Percentiles rank a stretch among this genome's conserved stretches.
Evolutionary conservation across 1,139 yeast genomes (phyloP).

Genomic region (Candida sanyaensis): DNA sequence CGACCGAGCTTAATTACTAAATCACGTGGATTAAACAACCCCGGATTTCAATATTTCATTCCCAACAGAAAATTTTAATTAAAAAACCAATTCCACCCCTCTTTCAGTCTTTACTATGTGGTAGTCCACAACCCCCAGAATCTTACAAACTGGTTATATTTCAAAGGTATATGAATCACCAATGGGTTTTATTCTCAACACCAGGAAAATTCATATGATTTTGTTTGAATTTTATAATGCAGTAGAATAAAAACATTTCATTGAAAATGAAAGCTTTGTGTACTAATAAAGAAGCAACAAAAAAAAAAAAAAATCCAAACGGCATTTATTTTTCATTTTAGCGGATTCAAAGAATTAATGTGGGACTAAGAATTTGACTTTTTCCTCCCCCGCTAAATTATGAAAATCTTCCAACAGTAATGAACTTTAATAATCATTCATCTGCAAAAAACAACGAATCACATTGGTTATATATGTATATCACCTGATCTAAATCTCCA

Average conservation of each 20-base stretch:
- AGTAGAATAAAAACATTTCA: no score
- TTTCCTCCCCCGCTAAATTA: not conserved
- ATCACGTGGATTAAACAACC: not conserved
- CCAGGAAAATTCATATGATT: not conserved
- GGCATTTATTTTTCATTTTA: not conserved
- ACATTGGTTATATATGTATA: no score
- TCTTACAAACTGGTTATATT: no score
- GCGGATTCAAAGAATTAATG: no score
- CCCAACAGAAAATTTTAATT: slow-evolving; percentile 1
- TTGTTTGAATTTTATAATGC: not conserved
- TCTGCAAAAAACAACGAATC: no score
- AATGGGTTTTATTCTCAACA: no score
- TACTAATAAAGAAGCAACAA: no score
- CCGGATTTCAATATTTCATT: not conserved
- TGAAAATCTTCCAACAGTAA: not conserved
- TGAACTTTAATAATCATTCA: no score
- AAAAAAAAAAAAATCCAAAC: not conserved
- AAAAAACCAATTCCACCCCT: not conserved
- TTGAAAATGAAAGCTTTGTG: no score
- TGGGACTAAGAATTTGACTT: not conserved
- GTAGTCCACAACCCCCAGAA: not conserved
- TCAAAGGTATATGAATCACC: no score
- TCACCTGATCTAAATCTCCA: no score
- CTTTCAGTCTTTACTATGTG: not conserved
- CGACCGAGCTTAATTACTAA: not conserved